Base-by-base conservation (phyloP, 768 basidiomycete species). In the Pleurotus citrinopileatus region DNA sequence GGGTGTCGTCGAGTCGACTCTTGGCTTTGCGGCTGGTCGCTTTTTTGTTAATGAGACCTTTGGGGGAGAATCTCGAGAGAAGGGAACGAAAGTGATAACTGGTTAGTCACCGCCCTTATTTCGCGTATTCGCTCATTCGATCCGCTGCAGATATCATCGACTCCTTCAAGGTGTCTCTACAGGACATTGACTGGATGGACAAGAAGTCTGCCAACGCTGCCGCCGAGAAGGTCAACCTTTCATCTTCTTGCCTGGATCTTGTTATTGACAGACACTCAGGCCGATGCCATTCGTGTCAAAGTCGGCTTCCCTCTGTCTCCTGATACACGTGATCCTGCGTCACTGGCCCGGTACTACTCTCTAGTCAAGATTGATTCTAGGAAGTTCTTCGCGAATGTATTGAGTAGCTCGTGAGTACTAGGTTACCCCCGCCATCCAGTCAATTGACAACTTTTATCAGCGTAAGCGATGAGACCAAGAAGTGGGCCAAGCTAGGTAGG, bases 301-400 rank as follows among this genome's bases (percentile, higher is more conserved):
- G 90, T 99, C 57, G 97, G 97, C 54, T 98, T 86, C 70, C 96
- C 97, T 1, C 63, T 87, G 9, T 91, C 84, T 2, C 97, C 97
- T 1, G 79, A 98, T 66, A 94, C 91, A 1, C 75, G 74, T 15
- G 75, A 84, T 62, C 77, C 94, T 34, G 69, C 70, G 22, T 85
- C 90, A 7, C 79, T 98, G 40, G 74, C 78, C 25, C 71, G 64
- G 36, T 98, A 94, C 70, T 98, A 98, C 65, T 68, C 70, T 8
- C 70, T 70, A n/a, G 80, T 92, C 42, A 79, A 82, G 44, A 75
- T 94, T 42, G 72, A 84, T 56, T 70, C 80, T 28, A 72, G 80
- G 54, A 82, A 82, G 50, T 97, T 93, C 75, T 94, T 98, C 60
- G 86, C 85, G 32, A 96, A 94, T 64, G 80, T 94, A 59, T 66